Percentiles rank a stretch among this genome's conserved stretches.
Evolutionary conservation across 108 stramenopile species (phyloP).

Genomic region (Conticribra weissflogii): DNA sequence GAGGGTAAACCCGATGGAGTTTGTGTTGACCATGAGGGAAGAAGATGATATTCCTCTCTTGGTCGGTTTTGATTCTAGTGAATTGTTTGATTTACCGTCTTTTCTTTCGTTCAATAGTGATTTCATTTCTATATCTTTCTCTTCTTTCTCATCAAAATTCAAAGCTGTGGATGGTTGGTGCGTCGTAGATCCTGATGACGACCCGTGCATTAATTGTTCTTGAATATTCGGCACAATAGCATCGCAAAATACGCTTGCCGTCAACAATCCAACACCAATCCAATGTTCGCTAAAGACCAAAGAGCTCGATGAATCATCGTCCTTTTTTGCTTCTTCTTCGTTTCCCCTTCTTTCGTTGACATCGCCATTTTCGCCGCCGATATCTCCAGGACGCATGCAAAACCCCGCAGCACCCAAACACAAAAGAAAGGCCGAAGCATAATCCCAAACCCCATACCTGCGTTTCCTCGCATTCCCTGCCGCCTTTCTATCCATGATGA

Average conservation of each 20-base stretch:
- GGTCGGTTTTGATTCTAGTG: constrained; percentile 7
- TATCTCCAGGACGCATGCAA: constrained; percentile 32
- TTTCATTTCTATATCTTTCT: constrained; percentile 35
- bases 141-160: constrained; percentile 18
- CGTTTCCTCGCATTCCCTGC: constrained; percentile 33
- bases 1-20: constrained; percentile 56
- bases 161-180: constrained; percentile 5
- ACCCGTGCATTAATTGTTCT: constrained; percentile 56
- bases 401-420: constrained; percentile 73
- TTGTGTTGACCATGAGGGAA: constrained; percentile 68
- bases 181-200: constrained; percentile 7
- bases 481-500: constrained; percentile 42
- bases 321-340: constrained; percentile 8
- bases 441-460: constrained; percentile 53
- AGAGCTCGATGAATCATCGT: constrained; percentile 11
- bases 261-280: constrained; percentile 55
- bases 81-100: background rate
- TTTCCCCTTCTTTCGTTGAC: constrained; percentile 11
- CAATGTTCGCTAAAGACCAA: constrained; percentile 21
- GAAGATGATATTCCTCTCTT: constrained; percentile 51
- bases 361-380: constrained; percentile 14
- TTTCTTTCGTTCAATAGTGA: constrained; percentile 16
- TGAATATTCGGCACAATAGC: constrained; percentile 73
- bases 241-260: constrained; percentile 66
- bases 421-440: constrained; percentile 56